Percentiles rank a stretch among this genome's conserved stretches.
phyloP scores from a whole-genome alignment of 768 basidiomycete genomes.

The Pulveroboletus sp. region DNA sequence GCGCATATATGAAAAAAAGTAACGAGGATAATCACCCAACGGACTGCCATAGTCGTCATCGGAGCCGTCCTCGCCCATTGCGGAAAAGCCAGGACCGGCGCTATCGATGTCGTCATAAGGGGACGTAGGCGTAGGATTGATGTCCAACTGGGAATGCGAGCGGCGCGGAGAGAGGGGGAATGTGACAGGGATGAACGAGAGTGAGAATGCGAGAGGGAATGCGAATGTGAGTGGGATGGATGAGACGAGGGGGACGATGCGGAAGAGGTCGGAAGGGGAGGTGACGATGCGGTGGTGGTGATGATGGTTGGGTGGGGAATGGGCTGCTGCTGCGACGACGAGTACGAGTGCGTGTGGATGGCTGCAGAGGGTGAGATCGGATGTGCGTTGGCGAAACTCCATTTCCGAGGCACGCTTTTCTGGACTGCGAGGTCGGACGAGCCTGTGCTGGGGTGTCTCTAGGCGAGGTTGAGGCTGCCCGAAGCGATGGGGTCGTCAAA shows the following conservation, averaged over 20 bases:
- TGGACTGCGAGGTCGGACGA: conserved; percentile 43
- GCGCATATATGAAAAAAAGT: background rate
- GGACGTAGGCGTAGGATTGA: conserved; percentile 21
- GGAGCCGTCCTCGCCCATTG: conserved; percentile 22
- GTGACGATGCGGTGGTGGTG: conserved; percentile 30
- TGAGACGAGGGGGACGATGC: conserved; percentile 24
- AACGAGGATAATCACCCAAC: conserved; percentile 6
- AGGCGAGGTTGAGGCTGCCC: conserved; percentile 15
- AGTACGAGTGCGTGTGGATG: conserved; percentile 24
- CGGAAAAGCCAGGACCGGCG: conserved; percentile 28
- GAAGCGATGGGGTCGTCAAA: conserved; percentile 43
- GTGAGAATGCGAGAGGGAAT: conserved; percentile 19
- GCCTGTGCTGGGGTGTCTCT: conserved; percentile 37
- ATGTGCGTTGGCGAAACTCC: conserved; percentile 55
- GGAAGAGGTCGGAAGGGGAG: conserved; percentile 24
- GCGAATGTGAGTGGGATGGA: conserved; percentile 21
- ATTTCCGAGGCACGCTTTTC: conserved; percentile 62
- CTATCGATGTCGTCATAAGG: conserved; percentile 64
- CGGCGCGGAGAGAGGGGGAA: conserved; percentile 21
- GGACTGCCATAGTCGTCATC: conserved; percentile 23
- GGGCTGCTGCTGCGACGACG: conserved; percentile 16
- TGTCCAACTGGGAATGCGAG: conserved; percentile 27
- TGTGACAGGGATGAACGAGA: conserved; percentile 23
- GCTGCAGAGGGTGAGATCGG: too few species aligned
- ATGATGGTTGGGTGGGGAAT: conserved; percentile 29